Conservation (phyloP, 768 basidiomycete genomes). For the Clitopilus passeckerianus region DNA sequence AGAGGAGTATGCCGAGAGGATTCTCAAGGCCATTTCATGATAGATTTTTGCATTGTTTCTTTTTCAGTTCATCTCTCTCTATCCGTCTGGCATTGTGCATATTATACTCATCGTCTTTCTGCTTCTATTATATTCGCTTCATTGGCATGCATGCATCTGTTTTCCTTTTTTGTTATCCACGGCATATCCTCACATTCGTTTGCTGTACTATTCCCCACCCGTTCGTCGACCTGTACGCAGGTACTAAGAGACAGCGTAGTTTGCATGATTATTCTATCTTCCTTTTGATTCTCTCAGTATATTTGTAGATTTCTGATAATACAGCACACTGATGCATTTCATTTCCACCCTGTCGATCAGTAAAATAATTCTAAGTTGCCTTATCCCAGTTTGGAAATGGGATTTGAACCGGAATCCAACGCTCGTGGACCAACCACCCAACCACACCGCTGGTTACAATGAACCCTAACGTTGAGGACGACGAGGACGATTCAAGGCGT, state of each 20-base stretch:
- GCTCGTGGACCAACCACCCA: background rate
- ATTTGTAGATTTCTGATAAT: background rate
- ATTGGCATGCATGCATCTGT: background rate
- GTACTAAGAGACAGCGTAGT: slow-evolving; percentile 12
- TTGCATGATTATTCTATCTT: background rate
- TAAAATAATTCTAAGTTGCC: background rate
- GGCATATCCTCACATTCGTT: slow-evolving; percentile 12
- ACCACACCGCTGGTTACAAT: background rate
- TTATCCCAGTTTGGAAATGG: background rate
- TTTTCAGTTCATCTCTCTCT: background rate
- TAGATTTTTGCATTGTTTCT: slow-evolving; percentile 1
- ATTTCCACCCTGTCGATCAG: background rate
- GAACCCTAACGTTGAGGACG: background rate
- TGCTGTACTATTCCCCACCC: slow-evolving; percentile 12
- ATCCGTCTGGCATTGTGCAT: slow-evolving; percentile 1
- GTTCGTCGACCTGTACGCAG: slow-evolving; percentile 10
- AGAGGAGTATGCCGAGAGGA: background rate
- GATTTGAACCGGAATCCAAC: background rate
- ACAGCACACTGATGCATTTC: background rate
- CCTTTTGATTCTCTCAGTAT: background rate
- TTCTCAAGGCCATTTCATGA: slow-evolving; percentile 1
- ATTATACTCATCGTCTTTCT: background rate
- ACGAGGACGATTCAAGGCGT: background rate
- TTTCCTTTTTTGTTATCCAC: background rate
- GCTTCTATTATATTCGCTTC: background rate